Evolutionary conservation across 768 basidiomycete species (phyloP), one percentile per base, ranked within the genome.

Genomic region (Xerocomellus amylosporus): DNA sequence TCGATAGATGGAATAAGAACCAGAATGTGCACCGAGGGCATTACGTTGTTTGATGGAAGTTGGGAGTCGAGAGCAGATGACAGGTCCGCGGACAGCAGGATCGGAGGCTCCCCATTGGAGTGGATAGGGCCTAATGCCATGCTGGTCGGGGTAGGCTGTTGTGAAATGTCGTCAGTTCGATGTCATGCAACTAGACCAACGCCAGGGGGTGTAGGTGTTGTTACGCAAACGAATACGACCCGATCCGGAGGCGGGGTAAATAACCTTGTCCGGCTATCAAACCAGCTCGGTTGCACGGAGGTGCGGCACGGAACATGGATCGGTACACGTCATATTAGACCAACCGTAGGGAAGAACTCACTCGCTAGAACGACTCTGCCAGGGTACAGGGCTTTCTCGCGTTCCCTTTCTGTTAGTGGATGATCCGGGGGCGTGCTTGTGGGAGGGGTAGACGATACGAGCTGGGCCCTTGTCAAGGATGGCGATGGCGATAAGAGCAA

Each of bases 1-100:
- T 33, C 93, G 86, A 71, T 97, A 98, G 72, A 97, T 94, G 14
- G 90, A 93, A 72, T 98, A 98, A 1, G 88, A 90, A 7, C 96
- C 95, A 0, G 86, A 87, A 68, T 97, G 94, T 0, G 96, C 94
- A 10, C 96, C 95, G 66, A 98, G 82, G 24, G 95, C 90, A 71
- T 98, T 98, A 43, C 96, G 87, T 49, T 85, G 81, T 73, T 94
- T 95, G 76, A 96, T 88, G 30, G 87, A 86, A 13, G 80, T 79
- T 0, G 88, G 82, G 20, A 94, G 85, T 24, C 95, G 88, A 1
- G 90, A 93, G 67, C 90, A 92, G 54, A 98, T 82, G 57, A 98
- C 79, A 3, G 95, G 93, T 0, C 96, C 96, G 20, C 94, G 90
- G 8, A 77, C 73, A 8, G 65, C 56, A 20, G 90, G 77, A 42